These are phyloP conservation scores for Plasmodium coatneyi DNA, from an alignment of 169 alveolate genomes.

Conservation along the genomic window DNA sequence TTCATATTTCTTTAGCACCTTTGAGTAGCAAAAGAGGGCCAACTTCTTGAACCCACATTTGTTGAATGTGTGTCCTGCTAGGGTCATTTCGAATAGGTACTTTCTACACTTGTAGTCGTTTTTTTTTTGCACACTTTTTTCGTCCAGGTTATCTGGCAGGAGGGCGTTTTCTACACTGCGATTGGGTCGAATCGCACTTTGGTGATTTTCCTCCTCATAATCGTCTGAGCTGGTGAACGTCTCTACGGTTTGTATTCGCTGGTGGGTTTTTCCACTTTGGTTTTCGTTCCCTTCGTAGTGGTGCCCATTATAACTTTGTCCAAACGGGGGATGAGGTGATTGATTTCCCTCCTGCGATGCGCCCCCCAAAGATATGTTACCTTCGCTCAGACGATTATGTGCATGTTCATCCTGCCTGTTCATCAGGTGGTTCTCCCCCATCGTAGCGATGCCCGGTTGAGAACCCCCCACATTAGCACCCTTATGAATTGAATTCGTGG, in stretches of 20 bases:
- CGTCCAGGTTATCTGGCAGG: neutral
- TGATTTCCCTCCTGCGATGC: neutral
- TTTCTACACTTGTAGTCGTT: conserved; percentile 56
- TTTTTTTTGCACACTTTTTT: neutral
- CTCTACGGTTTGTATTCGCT: neutral
- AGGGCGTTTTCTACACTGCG: neutral
- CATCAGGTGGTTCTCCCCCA: neutral
- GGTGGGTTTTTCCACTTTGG: neutral
- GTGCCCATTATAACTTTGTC: no score
- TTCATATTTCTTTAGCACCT: conserved; percentile 67
- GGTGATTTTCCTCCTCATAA: neutral
- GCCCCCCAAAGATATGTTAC: neutral
- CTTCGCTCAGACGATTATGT: no score
- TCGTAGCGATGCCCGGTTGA: neutral
- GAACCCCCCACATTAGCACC: neutral
- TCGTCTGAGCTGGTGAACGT: neutral
- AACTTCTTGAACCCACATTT: conserved; percentile 79
- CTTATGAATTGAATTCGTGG: neutral
- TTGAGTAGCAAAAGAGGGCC: conserved; percentile 79
- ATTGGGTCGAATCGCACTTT: neutral
- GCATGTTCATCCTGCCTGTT: neutral
- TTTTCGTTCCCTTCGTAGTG: neutral
- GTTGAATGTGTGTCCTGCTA: conserved; percentile 82
- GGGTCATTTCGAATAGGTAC: conserved; percentile 75
- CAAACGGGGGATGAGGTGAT: neutral